Percentiles rank a stretch among this genome's conserved stretches.
Evolutionary conservation across 345 rosid genomes (phyloP).

Genomic region (Aurinia saxatilis): DNA sequence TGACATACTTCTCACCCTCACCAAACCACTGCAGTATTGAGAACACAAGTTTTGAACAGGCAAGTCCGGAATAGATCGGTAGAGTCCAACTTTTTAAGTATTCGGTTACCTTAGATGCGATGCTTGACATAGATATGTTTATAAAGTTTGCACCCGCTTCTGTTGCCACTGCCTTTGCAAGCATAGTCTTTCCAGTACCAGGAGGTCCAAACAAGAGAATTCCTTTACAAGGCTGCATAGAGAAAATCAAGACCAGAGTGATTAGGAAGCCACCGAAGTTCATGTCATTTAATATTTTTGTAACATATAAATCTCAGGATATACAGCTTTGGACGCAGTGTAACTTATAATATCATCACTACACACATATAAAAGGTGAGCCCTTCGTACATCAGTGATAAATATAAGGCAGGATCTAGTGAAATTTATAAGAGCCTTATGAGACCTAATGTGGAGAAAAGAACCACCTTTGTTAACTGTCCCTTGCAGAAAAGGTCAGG

Average conservation of each 20-base stretch:
- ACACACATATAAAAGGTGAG: not conserved
- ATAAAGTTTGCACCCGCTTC: constrained; percentile 97
- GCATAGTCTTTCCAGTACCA: constrained; percentile 96
- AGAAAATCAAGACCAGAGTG: not conserved
- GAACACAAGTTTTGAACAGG: not conserved
- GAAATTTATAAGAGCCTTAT: not conserved
- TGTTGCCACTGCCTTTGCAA: constrained; percentile 97
- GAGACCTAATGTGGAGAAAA: not conserved
- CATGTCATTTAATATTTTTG: not conserved
- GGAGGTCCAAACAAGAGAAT: constrained; percentile 93
- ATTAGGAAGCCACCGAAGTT: not conserved
- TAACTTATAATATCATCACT: not conserved
- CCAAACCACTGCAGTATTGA: constrained; percentile 79
- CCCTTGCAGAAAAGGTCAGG: constrained; percentile 92
- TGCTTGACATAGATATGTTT: constrained; percentile 86
- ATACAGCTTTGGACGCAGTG: not conserved
- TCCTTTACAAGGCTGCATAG: constrained; percentile 81
- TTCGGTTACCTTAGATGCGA: constrained; percentile 67
- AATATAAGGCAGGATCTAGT: not conserved
- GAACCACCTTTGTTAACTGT: constrained; percentile 66
- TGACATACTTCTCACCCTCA: constrained; percentile 87
- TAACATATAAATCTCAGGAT: not conserved
- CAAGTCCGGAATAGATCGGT: not conserved
- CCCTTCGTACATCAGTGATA: not conserved
- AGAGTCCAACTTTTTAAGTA: not conserved